Percentiles rank a stretch among this genome's conserved stretches.
These are phyloP conservation scores for Scenedesmus sp. DNA, from an alignment of 163 green algal genomes.

Conservation along the genomic window DNA sequence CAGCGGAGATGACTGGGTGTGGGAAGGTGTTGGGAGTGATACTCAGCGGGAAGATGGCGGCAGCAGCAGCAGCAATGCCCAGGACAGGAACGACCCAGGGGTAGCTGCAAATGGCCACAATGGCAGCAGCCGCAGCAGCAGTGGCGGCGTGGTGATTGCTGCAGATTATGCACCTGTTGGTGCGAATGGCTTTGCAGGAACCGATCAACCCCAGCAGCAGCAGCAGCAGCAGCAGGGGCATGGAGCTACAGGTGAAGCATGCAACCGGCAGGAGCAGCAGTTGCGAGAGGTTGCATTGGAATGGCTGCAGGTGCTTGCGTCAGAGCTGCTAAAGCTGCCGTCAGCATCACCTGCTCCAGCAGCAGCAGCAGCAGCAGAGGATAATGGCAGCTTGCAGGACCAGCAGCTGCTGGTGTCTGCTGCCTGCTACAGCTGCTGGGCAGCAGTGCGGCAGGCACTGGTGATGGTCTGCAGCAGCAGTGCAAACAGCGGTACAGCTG, in stretches of 20 bases:
- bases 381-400: neutral
- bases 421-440: constrained; percentile 16
- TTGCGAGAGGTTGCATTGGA: constrained; percentile 29
- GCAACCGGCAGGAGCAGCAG: constrained; percentile 24
- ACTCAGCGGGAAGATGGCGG: neutral
- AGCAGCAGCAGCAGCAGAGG: neutral
- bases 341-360: constrained; percentile 7
- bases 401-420: constrained; percentile 38
- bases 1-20: constrained; percentile 38
- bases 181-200: neutral
- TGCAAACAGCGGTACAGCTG: too few species aligned
- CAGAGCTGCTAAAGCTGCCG: constrained; percentile 26
- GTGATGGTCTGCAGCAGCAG: constrained; percentile 1
- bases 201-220: neutral
- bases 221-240: constrained; percentile 8
- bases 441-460: constrained; percentile 27
- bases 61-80: constrained; percentile 22
- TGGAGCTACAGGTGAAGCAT: too few species aligned
- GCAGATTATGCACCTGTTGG: constrained; percentile 10
- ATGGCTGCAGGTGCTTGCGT: constrained; percentile 38
- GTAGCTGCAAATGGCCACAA: neutral
- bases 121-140: neutral
- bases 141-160: neutral
- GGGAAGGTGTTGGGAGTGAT: neutral
- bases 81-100: neutral